phyloP scores from a whole-genome alignment of 129 eudicot species.

The Tanacetum coccineum region DNA sequence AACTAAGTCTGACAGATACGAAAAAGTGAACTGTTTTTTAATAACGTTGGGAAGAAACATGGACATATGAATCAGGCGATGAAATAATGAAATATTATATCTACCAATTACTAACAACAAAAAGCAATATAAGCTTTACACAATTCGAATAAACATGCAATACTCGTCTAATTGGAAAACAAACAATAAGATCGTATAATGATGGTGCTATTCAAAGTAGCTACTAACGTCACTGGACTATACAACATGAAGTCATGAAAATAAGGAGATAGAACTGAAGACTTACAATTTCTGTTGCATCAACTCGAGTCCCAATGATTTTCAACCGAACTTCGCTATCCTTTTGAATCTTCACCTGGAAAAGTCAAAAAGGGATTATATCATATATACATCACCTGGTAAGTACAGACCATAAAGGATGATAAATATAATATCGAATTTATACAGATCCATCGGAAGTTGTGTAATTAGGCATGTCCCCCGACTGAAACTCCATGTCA shows the following conservation, averaged over 20 bases:
- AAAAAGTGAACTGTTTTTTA: too few relatives aligned
- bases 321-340: conserved; percentile 91
- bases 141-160: too few relatives aligned
- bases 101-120: too few relatives aligned
- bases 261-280: neutral
- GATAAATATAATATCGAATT: conserved; percentile 4
- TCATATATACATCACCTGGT: conserved; percentile 2
- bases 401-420: neutral
- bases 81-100: too few relatives aligned
- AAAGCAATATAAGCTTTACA: too few relatives aligned
- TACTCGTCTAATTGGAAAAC: too few relatives aligned
- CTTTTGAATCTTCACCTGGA: conserved; percentile 88
- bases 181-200: too few relatives aligned
- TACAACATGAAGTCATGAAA: neutral
- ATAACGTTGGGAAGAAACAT: too few relatives aligned
- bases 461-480: conserved; percentile 88
- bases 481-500: conserved; percentile 98
- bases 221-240: neutral
- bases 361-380: conserved; percentile 12
- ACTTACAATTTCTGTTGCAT: conserved; percentile 90
- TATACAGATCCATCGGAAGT: conserved; percentile 95
- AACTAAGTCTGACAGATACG: too few relatives aligned
- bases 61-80: too few relatives aligned
- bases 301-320: conserved; percentile 93
- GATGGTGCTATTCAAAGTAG: too few relatives aligned